Conservation (phyloP, 257 asterid genomes). For the Nicotiana undulata region DNA sequence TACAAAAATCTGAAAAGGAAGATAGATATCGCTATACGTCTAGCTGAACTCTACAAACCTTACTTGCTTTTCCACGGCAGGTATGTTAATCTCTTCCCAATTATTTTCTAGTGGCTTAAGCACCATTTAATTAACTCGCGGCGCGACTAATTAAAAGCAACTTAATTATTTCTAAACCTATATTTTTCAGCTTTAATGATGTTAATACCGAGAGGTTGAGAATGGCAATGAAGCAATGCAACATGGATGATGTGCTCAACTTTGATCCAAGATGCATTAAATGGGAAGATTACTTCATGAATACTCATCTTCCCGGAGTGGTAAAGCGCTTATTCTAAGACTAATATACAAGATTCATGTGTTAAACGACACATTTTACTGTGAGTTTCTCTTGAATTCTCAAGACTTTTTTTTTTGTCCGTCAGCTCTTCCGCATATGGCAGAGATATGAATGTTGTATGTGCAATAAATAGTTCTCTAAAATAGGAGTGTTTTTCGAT, state of each 20-base stretch:
- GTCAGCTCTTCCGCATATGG: too few relatives aligned
- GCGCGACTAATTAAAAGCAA: too few relatives aligned
- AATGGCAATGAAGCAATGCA: constrained; percentile 11
- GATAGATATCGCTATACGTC: constrained; percentile 22
- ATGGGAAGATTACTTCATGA: constrained; percentile 55
- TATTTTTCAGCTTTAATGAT: constrained; percentile 42
- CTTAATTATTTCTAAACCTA: neutral
- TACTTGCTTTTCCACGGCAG: constrained; percentile 46
- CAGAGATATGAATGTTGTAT: too few relatives aligned
- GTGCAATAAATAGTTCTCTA: too few relatives aligned
- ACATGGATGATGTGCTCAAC: constrained; percentile 24
- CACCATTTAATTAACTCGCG: neutral
- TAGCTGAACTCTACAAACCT: constrained; percentile 42
- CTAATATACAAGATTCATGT: neutral
- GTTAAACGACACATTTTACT: too few relatives aligned
- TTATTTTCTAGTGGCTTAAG: neutral
- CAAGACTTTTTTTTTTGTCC: too few relatives aligned
- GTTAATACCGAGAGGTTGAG: constrained; percentile 42
- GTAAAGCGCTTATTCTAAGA: constrained; percentile 32
- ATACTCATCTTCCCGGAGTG: constrained; percentile 44
- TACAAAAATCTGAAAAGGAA: constrained; percentile 22
- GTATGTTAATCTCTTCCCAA: constrained; percentile 21
- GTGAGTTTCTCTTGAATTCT: too few relatives aligned
- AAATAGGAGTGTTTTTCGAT: too few relatives aligned
- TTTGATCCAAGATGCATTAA: constrained; percentile 43